Conservation (phyloP, 108 stramenopile genomes). For the Nitzschia putrida region DNA sequence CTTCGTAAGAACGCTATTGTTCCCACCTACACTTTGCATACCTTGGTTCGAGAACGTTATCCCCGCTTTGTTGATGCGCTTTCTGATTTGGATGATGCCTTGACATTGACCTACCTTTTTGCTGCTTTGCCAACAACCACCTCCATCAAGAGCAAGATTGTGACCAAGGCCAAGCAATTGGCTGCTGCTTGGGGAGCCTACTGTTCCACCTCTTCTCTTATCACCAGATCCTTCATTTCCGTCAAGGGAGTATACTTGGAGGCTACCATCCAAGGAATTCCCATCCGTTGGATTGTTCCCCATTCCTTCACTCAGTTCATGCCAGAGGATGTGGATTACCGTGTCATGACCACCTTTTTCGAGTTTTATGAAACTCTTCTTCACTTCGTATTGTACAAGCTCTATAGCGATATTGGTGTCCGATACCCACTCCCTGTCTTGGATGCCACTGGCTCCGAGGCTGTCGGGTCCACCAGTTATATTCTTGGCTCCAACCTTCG, state of each 20-base stretch:
- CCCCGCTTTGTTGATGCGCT: constrained; percentile 97
- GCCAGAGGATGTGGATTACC: constrained; percentile 95
- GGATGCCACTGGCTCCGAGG: constrained; percentile 51
- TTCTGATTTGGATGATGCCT: constrained; percentile 95
- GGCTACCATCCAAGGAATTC: constrained; percentile 69
- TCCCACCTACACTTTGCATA: constrained; percentile 92
- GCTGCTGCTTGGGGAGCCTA: constrained; percentile 93
- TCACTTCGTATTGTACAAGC: constrained; percentile 94
- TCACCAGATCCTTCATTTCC: constrained; percentile 95
- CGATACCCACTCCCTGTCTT: constrained; percentile 79
- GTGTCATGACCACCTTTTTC: constrained; percentile 98
- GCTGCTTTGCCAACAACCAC: constrained; percentile 86
- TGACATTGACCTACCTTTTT: constrained; percentile 93
- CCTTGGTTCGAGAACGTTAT: constrained; percentile 97
- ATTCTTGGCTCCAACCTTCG: constrained; percentile 71
- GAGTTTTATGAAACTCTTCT: constrained; percentile 97
- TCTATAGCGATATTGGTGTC: constrained; percentile 89
- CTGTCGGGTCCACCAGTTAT: constrained; percentile 56
- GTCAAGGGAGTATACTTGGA: constrained; percentile 98
- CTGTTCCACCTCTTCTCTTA: constrained; percentile 77
- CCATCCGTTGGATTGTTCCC: constrained; percentile 93
- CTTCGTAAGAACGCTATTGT: constrained; percentile 71
- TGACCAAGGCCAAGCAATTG: constrained; percentile 79
- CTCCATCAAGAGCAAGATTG: constrained; percentile 74
- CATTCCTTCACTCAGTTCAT: constrained; percentile 94